Conservation (phyloP, 768 basidiomycete genomes). For the Chalciporus chontae region DNA sequence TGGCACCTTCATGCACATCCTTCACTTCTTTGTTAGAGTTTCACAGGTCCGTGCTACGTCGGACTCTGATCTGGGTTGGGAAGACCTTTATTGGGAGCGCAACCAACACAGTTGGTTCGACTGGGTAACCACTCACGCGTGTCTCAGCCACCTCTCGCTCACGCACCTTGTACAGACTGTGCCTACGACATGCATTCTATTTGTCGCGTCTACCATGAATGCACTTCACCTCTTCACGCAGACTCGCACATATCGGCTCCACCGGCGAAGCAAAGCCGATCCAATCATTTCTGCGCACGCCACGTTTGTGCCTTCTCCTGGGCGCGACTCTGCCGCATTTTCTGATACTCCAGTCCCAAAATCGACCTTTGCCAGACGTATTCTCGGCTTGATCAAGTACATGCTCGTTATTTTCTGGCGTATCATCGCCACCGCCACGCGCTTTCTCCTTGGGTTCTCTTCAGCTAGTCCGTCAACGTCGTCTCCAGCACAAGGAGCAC, state of each 20-base stretch:
- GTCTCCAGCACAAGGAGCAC: slow-evolving; percentile 34
- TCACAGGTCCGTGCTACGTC: slow-evolving; percentile 52
- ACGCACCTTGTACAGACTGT: slow-evolving; percentile 47
- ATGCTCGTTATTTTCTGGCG: slow-evolving; percentile 45
- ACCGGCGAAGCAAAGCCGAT: slow-evolving; percentile 47
- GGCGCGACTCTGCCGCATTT: slow-evolving; percentile 12
- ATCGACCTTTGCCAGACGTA: slow-evolving; percentile 44
- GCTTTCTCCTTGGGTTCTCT: slow-evolving; percentile 64
- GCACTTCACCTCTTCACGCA: slow-evolving; percentile 67
- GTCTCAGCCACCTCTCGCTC: neutral
- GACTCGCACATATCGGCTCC: slow-evolving; percentile 65
- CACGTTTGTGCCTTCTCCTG: slow-evolving; percentile 54
- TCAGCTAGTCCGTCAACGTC: slow-evolving; percentile 38
- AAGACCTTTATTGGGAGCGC: slow-evolving; percentile 69
- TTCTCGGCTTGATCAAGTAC: slow-evolving; percentile 27
- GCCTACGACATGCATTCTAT: slow-evolving; percentile 54
- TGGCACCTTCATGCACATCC: slow-evolving; percentile 60
- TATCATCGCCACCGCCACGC: slow-evolving; percentile 52
- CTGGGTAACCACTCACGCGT: slow-evolving; percentile 52
- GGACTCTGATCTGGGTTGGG: slow-evolving; percentile 74
- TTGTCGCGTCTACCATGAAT: slow-evolving; percentile 55
- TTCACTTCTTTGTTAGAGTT: slow-evolving; percentile 65
- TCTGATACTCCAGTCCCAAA: slow-evolving; percentile 37
- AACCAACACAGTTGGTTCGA: slow-evolving; percentile 69
- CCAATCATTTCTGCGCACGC: slow-evolving; percentile 70